Evolutionary conservation across 2,329 filamentous ascomycete genomes (phyloP).

Genomic region (Phyllosticta citriasiana): DNA sequence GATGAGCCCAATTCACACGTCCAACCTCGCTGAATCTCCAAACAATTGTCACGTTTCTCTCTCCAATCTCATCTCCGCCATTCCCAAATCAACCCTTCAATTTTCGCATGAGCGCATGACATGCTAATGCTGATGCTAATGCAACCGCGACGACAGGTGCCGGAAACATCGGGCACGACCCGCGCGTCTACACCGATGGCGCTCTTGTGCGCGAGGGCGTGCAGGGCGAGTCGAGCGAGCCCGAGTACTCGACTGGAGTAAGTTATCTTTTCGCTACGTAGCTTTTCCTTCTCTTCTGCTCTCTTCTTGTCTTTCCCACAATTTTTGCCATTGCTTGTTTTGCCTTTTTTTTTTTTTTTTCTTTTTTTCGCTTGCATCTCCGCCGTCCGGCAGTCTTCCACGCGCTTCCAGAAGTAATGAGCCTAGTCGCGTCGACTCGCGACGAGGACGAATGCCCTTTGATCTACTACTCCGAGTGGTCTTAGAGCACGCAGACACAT

Average conservation of each 20-base stretch:
- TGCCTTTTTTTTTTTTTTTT: too few relatives aligned
- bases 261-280: not conserved
- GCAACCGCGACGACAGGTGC: constrained; percentile 29
- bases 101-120: not conserved
- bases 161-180: constrained; percentile 42
- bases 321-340: too few relatives aligned
- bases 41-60: not conserved
- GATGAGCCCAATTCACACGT: constrained; percentile 1
- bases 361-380: too few relatives aligned
- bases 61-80: not conserved
- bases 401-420: too few relatives aligned
- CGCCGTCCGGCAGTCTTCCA: too few relatives aligned
- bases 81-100: too few relatives aligned
- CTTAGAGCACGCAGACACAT: too few relatives aligned
- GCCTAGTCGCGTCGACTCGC: too few relatives aligned
- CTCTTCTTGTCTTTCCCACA: not conserved
- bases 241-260: constrained; percentile 20
- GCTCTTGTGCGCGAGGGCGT: constrained; percentile 27
- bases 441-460: too few relatives aligned
- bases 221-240: constrained; percentile 16
- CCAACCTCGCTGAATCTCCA: not conserved
- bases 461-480: too few relatives aligned
- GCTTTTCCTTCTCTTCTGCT: not conserved
- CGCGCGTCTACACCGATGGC: constrained; percentile 27
- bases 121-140: not conserved